Evolutionary conservation across 2,329 filamentous ascomycete genomes (phyloP), one percentile per base, ranked within the genome.

Genomic region (Ceratocystis colombiana): DNA sequence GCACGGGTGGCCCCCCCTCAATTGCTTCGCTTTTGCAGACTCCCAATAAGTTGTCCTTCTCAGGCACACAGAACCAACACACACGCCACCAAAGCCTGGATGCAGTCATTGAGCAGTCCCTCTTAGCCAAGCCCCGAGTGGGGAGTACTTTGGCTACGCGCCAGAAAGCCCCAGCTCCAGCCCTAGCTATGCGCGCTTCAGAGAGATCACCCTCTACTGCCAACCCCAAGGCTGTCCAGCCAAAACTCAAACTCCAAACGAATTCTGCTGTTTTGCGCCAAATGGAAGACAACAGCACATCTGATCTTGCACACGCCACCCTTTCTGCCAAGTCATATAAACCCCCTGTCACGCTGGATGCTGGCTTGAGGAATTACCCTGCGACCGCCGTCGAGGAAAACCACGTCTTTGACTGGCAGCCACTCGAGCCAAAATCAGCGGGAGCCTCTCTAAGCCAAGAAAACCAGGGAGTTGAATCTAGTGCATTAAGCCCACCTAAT

Each of bases 191-290:
- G 12, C 28, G n/a, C 17, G 5, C 50, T 25, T 20, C 63, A 41
- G 44, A 46, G 25, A 22, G 20, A 46, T n/a, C 25, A n/a, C 46
- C 17, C 5, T 17, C 12, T 3, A 41, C 44, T 5, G 50, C 57
- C 25, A 45, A 57, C 3, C n/a, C 28, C 10, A 62, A 59, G 41
- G 41, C 48, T n/a, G 45, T 46, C 20, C 48, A 64, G 33, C 67
- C 67, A 2, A 66, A 64, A 25, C 62, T 68, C 6, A 68, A 64
- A 25, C 53, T 68, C n/a, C 62, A 63, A n/a, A 68, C 67, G 8
- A 64, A 68, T 44, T 64, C 67, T 5, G 50, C 66, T 44, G 53
- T 68, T 2, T 37, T 68, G 15, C 62, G 55, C n/a, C 37, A 64
- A 30, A 68, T 68, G 67, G 67, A 68, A 46, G 55, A 66, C 20